These are phyloP conservation scores for Gossypium davidsonii DNA, from an alignment of 441 rosid genomes.

Conservation along the genomic window DNA sequence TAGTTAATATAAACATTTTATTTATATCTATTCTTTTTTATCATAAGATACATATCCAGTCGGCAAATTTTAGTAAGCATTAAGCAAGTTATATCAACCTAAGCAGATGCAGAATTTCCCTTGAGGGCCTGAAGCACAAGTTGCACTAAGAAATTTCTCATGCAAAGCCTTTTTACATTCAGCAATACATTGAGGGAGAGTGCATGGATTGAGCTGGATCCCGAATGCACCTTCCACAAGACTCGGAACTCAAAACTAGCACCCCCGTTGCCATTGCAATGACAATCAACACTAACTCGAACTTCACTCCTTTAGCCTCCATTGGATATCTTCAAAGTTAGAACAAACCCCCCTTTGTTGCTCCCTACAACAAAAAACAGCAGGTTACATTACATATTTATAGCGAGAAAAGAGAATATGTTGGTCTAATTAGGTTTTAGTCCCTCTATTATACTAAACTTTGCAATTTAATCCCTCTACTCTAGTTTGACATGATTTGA, in stretches of 20 bases:
- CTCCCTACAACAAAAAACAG: neutral
- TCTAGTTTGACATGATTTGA: too few species aligned
- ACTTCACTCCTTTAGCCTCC: conserved; percentile 16
- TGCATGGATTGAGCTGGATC: conserved; percentile 30
- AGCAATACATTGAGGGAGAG: conserved; percentile 28
- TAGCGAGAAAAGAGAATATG: conserved; percentile 14
- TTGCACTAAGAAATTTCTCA: conserved; percentile 28
- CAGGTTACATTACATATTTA: conserved; percentile 16
- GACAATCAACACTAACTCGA: neutral
- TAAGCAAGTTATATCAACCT: conserved; percentile 14
- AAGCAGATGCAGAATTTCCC: conserved; percentile 35
- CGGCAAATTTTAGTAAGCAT: neutral
- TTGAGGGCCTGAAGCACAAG: conserved; percentile 24
- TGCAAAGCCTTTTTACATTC: conserved; percentile 28
- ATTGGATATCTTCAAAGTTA: neutral
- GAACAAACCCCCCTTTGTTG: neutral
- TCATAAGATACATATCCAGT: neutral
- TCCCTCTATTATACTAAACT: neutral
- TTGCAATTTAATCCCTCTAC: too few species aligned
- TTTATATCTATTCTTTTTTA: neutral
- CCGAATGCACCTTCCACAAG: conserved; percentile 26
- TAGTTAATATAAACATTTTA: neutral
- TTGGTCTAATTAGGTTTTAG: neutral
- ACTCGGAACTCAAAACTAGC: conserved; percentile 14
- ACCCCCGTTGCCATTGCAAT: neutral